phyloP scores from a whole-genome alignment of 208 protist genomes.

The Angomonas ambiguus region DNA sequence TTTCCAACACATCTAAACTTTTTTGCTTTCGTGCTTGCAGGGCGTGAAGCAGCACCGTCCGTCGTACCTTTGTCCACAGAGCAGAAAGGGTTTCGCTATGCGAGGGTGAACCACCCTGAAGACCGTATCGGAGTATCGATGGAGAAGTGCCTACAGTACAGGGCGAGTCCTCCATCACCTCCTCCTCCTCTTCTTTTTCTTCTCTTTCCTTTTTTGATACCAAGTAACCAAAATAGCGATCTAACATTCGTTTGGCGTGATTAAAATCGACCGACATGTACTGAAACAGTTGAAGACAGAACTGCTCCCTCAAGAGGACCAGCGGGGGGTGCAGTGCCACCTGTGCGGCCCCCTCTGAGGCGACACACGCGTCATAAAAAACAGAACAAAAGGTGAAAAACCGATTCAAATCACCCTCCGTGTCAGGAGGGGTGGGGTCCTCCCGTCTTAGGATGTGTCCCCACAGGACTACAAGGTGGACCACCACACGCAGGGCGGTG shows the following conservation, averaged over 20 bases:
- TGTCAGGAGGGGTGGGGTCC: no score
- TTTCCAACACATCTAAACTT: background rate
- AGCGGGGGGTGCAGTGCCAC: background rate
- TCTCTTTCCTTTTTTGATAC: background rate
- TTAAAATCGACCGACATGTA: background rate
- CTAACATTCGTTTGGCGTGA: background rate
- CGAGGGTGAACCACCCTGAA: no score
- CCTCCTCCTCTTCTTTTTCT: background rate
- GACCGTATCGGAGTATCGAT: no score
- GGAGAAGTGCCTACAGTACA: no score
- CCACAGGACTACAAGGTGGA: background rate
- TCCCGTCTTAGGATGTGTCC: no score
- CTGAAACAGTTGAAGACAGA: background rate
- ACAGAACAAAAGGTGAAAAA: background rate
- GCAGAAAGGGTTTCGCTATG: background rate
- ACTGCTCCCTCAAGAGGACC: background rate
- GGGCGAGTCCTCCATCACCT: no score
- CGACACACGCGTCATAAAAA: background rate
- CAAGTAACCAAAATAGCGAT: background rate
- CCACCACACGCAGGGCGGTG: background rate
- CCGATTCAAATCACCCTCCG: no score
- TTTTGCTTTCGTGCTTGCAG: background rate
- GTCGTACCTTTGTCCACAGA: background rate
- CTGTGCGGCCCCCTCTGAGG: no score
- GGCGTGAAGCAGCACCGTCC: background rate